A percentile compares a stretch with the other conserved stretches of the same genome.
Conservation (phyloP, 495 filamentous ascomycete genomes). For the Sordaria brevicollis region DNA sequence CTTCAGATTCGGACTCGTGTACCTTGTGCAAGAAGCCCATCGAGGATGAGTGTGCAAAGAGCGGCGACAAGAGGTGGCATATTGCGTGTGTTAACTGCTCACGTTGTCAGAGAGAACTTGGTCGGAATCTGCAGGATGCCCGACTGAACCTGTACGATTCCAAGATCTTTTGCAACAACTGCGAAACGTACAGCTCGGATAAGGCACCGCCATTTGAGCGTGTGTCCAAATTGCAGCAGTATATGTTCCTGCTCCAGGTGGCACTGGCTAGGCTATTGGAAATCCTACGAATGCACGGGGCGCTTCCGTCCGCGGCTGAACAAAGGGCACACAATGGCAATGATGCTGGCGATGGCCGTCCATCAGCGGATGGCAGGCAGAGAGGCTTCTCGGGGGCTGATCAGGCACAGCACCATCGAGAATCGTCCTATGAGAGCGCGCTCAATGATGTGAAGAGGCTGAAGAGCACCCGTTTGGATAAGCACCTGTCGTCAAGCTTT, state of each 20-base stretch:
- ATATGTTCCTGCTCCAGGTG: constrained; percentile 83
- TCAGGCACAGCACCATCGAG: constrained; percentile 45
- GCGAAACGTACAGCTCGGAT: constrained; percentile 30
- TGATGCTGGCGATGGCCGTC: constrained; percentile 50
- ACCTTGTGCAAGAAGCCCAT: constrained; percentile 71
- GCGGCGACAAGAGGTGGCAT: constrained; percentile 72
- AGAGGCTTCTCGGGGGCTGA: constrained; percentile 57
- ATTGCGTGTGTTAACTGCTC: constrained; percentile 65
- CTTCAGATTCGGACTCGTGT: constrained; percentile 75
- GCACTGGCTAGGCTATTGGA: constrained; percentile 84
- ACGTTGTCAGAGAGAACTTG: constrained; percentile 65
- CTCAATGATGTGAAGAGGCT: constrained; percentile 88
- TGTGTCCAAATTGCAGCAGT: constrained; percentile 81
- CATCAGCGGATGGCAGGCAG: constrained; percentile 50
- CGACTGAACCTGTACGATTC: constrained; percentile 54
- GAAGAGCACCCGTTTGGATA: constrained; percentile 86
- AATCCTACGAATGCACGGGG: constrained; percentile 72
- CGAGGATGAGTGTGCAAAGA: constrained; percentile 79
- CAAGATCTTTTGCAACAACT: constrained; percentile 58
- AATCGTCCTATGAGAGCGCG: constrained; percentile 85
- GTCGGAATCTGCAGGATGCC: constrained; percentile 50
- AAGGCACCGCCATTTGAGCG: constrained; percentile 39
- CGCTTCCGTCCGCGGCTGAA: constrained; percentile 66
- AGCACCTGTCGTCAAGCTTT: constrained; percentile 82
- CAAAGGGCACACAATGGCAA: constrained; percentile 61